A percentile compares a stretch with the other conserved stretches of the same genome.
These are phyloP conservation scores for Sophora flavescens DNA, from an alignment of 306 rosid genomes.

Conservation along the genomic window DNA sequence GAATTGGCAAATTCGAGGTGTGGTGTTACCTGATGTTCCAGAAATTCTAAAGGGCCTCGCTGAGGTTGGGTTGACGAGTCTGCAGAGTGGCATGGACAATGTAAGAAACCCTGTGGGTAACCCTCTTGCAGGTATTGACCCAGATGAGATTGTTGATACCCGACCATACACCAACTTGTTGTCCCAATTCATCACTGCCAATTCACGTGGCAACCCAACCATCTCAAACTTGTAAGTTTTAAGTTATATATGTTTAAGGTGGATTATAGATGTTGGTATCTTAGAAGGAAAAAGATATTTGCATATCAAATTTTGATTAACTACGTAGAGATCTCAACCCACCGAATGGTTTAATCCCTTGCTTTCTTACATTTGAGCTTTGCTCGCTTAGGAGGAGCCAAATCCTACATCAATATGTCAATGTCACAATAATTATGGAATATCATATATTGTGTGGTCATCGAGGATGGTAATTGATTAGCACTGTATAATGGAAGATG, in stretches of 20 bases:
- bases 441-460: no score
- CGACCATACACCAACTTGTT: conserved; percentile 82
- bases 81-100: conserved; percentile 99
- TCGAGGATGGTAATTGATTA: no score
- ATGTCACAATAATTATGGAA: no score
- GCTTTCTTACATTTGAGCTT: no score
- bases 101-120: conserved; percentile 97
- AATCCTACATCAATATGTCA: no score
- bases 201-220: conserved; percentile 74
- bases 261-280: neutral
- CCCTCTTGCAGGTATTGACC: conserved; percentile 95
- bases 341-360: no score
- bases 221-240: conserved; percentile 80
- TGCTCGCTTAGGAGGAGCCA: no score
- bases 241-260: neutral
- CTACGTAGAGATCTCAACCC: no score
- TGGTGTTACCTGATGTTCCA: conserved; percentile 84
- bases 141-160: conserved; percentile 82
- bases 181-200: conserved; percentile 85
- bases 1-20: conserved; percentile 97
- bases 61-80: conserved; percentile 86
- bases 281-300: no score
- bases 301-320: no score
- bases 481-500: no score
- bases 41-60: conserved; percentile 84